Conservation (phyloP, 2,329 filamentous ascomycete species). For the Fusarium sp. region DNA sequence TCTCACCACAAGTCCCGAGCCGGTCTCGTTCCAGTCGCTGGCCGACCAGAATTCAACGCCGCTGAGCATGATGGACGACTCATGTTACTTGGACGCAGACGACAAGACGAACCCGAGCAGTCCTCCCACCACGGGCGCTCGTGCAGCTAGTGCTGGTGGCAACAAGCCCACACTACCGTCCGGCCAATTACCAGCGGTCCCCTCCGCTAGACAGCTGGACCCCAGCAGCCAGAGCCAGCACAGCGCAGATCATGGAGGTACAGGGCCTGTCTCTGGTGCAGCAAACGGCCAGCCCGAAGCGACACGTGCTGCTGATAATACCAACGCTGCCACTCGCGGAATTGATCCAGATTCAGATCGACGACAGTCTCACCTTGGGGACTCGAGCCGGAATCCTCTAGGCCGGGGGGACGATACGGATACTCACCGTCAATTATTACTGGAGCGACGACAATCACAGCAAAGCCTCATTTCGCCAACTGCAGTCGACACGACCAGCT, state of each 20-base stretch:
- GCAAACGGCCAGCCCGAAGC: slow-evolving; percentile 34
- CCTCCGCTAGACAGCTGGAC: slow-evolving; percentile 24
- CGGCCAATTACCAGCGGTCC: slow-evolving; percentile 40
- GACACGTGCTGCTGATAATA: slow-evolving; percentile 38
- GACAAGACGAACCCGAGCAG: slow-evolving; percentile 24
- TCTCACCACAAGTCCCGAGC: slow-evolving; percentile 48
- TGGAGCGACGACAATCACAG: slow-evolving; percentile 20
- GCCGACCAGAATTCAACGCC: slow-evolving; percentile 50
- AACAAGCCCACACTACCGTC: slow-evolving; percentile 31
- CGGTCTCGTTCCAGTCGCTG: slow-evolving; percentile 49
- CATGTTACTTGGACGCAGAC: slow-evolving; percentile 35
- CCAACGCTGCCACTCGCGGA: slow-evolving; percentile 14
- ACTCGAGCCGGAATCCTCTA: slow-evolving; percentile 12
- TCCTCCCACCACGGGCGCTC: slow-evolving; percentile 14
- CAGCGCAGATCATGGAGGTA: slow-evolving; percentile 36
- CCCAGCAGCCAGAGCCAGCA: slow-evolving; percentile 30
- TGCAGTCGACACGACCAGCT: slow-evolving; percentile 37
- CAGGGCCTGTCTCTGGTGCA: slow-evolving; percentile 28
- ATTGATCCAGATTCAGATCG: slow-evolving; percentile 16
- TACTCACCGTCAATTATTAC: slow-evolving; percentile 1
- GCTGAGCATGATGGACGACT: slow-evolving; percentile 51
- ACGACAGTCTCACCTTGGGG: slow-evolving; percentile 8
- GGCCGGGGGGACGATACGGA: slow-evolving; percentile 2
- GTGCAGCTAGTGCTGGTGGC: slow-evolving; percentile 36
- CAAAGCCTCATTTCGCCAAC: slow-evolving; percentile 40